Percentiles rank a stretch among this genome's conserved stretches.
These are phyloP conservation scores for Urostyla sp. DNA, from an alignment of 73 alveolate species.

Conservation along the genomic window DNA sequence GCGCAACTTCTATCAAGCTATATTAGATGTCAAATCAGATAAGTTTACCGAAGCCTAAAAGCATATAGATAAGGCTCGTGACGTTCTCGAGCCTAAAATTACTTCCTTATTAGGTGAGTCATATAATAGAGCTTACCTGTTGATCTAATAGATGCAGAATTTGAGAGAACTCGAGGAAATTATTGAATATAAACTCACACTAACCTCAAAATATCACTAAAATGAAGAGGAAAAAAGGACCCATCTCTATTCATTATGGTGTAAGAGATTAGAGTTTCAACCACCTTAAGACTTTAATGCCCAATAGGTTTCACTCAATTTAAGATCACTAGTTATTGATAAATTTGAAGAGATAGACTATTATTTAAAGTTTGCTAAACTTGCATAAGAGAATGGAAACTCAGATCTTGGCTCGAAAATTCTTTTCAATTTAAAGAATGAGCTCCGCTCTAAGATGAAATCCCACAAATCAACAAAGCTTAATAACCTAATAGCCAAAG, in stretches of 20 bases:
- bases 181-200: conserved; percentile 79
- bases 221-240: conserved; percentile 65
- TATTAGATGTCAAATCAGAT: conserved; percentile 86
- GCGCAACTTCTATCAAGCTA: conserved; percentile 93
- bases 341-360: conserved; percentile 82
- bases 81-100: conserved; percentile 90
- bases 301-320: conserved; percentile 87
- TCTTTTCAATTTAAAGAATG: conserved; percentile 48
- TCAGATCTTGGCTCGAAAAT: conserved; percentile 47
- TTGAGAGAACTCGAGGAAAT: conserved; percentile 95
- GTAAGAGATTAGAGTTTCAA: conserved; percentile 78
- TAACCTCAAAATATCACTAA: too few relatives aligned
- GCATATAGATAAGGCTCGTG: conserved; percentile 91
- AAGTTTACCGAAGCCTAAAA: conserved; percentile 85
- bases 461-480: conserved; percentile 33
- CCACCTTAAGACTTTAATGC: conserved; percentile 89
- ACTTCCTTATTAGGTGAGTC: conserved; percentile 93
- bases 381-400: conserved; percentile 50
- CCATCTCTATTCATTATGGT: conserved; percentile 80
- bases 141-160: conserved; percentile 87
- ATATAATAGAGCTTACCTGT: conserved; percentile 94
- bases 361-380: conserved; percentile 69
- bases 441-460: conserved; percentile 13
- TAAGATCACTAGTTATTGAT: conserved; percentile 82
- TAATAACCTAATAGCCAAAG: conserved; percentile 52